Conservation (phyloP, 352 stramenopile species). For the Globisporangium recalcitrans region DNA sequence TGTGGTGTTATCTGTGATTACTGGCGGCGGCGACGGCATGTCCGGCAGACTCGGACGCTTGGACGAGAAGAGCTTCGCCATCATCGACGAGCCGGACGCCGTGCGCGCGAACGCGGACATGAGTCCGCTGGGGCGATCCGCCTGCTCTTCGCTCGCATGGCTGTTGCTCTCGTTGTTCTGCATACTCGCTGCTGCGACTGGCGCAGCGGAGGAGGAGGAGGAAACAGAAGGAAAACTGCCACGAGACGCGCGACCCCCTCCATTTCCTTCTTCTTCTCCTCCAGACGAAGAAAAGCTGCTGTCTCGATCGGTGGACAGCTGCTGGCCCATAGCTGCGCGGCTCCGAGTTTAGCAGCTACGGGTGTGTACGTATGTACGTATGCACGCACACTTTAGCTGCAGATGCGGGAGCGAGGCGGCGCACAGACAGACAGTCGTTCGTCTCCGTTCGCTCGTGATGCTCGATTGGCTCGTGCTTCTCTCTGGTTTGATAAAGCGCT, state of each 20-base stretch:
- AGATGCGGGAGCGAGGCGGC: not conserved
- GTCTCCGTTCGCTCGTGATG: not conserved
- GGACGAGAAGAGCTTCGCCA: constrained; percentile 20
- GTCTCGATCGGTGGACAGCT: constrained; percentile 21
- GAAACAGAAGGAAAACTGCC: constrained; percentile 11
- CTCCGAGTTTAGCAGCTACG: not conserved
- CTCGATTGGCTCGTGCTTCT: not conserved
- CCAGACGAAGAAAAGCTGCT: constrained; percentile 8
- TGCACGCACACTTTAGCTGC: not conserved
- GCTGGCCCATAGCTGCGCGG: constrained; percentile 27
- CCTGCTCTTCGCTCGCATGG: constrained; percentile 2
- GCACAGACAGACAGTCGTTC: not conserved
- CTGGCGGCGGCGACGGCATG: not conserved
- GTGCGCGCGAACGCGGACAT: constrained; percentile 14
- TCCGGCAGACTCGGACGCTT: constrained; percentile 15
- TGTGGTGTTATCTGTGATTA: not conserved
- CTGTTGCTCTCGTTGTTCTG: not conserved
- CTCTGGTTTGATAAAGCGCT: not conserved
- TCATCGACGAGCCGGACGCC: constrained; percentile 14
- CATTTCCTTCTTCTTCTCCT: constrained; percentile 11
- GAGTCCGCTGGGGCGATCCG: not conserved
- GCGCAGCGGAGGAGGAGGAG: not conserved
- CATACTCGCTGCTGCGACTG: not conserved
- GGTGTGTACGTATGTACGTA: not conserved
- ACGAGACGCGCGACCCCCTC: not conserved